Percentiles rank a stretch among this genome's conserved stretches.
Conservation (phyloP, 129 eudicot genomes). For the Sambucus nigra region DNA sequence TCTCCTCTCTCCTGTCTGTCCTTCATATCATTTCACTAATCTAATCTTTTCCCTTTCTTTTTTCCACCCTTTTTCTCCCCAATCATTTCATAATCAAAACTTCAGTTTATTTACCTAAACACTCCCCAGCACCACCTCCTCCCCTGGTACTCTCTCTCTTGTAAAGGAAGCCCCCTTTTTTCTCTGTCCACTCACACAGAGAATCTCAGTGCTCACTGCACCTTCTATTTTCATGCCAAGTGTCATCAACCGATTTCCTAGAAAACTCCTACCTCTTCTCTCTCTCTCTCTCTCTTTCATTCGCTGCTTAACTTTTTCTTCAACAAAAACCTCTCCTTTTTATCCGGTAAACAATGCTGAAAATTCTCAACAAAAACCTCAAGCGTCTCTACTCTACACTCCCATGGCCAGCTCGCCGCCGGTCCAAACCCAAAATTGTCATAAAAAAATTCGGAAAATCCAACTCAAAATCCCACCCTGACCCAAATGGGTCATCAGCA, state of each 20-base stretch:
- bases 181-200: neutral
- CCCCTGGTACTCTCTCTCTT: neutral
- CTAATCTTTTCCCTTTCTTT: too few relatives aligned
- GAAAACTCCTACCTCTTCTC: constrained; percentile 10
- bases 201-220: neutral
- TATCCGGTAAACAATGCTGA: constrained; percentile 49
- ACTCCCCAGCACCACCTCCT: neutral
- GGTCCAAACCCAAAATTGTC: constrained; percentile 44
- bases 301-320: neutral
- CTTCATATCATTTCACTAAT: too few relatives aligned
- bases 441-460: constrained; percentile 51
- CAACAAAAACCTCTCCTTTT: neutral
- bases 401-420: constrained; percentile 53
- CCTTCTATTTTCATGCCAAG: constrained; percentile 25
- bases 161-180: neutral
- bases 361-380: constrained; percentile 46
- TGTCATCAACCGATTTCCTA: constrained; percentile 26
- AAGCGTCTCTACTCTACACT: constrained; percentile 43
- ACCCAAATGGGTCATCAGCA: constrained; percentile 35
- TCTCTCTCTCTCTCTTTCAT: constrained; percentile 14
- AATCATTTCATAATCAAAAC: neutral
- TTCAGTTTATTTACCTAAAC: neutral
- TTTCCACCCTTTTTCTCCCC: neutral
- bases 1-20: too few relatives aligned
- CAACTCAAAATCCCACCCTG: constrained; percentile 33